Evolutionary conservation across 768 basidiomycete species (phyloP).

Genomic region (Tremella mesenterica): DNA sequence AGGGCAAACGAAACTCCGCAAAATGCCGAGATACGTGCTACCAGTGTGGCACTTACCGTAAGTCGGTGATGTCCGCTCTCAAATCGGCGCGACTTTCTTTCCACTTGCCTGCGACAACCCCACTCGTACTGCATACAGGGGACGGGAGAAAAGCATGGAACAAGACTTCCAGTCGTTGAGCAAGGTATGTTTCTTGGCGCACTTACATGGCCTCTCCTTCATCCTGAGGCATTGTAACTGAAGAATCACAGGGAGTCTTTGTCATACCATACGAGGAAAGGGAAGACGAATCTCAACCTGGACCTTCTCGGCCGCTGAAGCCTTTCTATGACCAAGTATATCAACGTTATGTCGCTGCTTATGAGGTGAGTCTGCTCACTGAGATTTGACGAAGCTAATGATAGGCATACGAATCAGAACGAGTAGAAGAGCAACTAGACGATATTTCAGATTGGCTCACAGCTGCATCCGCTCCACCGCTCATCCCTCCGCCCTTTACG

Average conservation of each 20-base stretch:
- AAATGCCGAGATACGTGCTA: slow-evolving; percentile 6
- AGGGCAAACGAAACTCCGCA: slow-evolving; percentile 13
- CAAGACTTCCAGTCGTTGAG: neutral
- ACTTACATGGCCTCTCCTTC: too few species aligned
- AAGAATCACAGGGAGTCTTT: neutral
- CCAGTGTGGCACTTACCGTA: slow-evolving; percentile 5
- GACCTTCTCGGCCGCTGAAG: neutral
- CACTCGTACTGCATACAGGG: too few species aligned
- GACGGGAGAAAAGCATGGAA: neutral
- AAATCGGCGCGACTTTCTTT: neutral
- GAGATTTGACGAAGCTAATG: neutral
- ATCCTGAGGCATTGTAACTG: neutral
- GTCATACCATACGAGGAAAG: neutral
- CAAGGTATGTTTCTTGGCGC: neutral
- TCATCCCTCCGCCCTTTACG: slow-evolving; percentile 7
- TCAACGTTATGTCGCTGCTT: neutral
- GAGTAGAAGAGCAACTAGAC: slow-evolving; percentile 27
- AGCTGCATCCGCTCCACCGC: slow-evolving; percentile 9
- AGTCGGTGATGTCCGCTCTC: neutral
- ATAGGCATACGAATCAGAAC: slow-evolving; percentile 18
- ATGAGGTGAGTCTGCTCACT: neutral
- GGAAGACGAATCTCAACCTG: neutral
- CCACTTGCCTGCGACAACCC: neutral
- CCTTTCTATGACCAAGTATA: neutral
- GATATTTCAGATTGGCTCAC: slow-evolving; percentile 35